phyloP scores from a whole-genome alignment of 1,284 basidiomycete species.

The Cutaneotrichosporon arboriforme region DNA sequence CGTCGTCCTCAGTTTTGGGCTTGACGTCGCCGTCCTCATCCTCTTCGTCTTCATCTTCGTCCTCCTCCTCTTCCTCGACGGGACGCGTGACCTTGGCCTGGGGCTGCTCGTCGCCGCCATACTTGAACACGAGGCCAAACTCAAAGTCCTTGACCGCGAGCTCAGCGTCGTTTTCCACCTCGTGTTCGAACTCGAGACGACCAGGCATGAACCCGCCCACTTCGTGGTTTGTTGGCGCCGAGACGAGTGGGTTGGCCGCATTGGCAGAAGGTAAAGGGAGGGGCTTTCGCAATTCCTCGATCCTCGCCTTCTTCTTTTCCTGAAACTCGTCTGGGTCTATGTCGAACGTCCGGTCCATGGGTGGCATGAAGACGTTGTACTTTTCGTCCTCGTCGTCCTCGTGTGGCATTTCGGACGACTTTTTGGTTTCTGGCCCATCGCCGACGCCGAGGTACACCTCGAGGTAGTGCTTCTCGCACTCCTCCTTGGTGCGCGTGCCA shows the following conservation, averaged over 20 bases:
- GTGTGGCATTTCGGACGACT: constrained; percentile 9
- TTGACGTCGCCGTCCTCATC: constrained; percentile 24
- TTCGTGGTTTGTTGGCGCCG: constrained; percentile 90
- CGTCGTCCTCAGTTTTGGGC: constrained; percentile 17
- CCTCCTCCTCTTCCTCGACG: constrained; percentile 32
- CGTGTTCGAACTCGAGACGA: constrained; percentile 94
- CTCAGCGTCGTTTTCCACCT: constrained; percentile 94
- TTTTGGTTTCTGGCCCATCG: constrained; percentile 18
- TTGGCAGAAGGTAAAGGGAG: constrained; percentile 44
- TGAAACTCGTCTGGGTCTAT: constrained; percentile 78
- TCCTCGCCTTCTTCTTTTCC: constrained; percentile 74
- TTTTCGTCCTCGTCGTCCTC: constrained; percentile 11
- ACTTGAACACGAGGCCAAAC: constrained; percentile 79
- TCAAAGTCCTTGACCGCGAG: constrained; percentile 93
- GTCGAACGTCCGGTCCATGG: constrained; percentile 64
- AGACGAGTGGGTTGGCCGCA: constrained; percentile 68
- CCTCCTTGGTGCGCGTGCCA: constrained; percentile 89
- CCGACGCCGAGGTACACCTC: constrained; percentile 63
- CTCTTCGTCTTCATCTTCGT: constrained; percentile 32
- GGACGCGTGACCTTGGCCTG: constrained; percentile 45
- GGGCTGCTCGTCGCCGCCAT: constrained; percentile 75
- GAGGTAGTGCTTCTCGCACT: constrained; percentile 87
- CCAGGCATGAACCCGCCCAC: constrained; percentile 91
- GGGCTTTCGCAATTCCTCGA: constrained; percentile 57
- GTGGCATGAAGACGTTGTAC: constrained; percentile 53